phyloP scores from a whole-genome alignment of 73 alveolate species.

The Paramecium biaurelia region DNA sequence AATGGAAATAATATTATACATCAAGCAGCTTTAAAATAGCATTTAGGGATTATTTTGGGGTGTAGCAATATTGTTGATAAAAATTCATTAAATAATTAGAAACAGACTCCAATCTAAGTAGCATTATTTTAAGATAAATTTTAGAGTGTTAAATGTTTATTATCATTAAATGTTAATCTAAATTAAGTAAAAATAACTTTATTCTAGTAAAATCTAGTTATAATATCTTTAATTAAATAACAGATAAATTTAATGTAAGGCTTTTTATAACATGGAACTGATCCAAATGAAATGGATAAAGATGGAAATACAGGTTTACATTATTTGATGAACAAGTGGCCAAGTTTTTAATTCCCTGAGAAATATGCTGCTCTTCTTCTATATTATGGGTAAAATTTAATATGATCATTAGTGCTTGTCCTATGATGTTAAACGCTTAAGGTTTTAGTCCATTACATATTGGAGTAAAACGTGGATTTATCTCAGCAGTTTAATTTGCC shows the following conservation, averaged over 20 bases:
- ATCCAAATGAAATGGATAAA: constrained; percentile 11
- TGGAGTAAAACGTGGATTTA: not conserved
- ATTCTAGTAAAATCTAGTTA: not conserved
- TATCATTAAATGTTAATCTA: not conserved
- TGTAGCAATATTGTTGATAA: not conserved
- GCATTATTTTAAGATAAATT: not conserved
- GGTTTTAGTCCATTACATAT: not conserved
- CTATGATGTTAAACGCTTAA: not conserved
- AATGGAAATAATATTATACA: constrained; percentile 1
- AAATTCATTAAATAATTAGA: not conserved
- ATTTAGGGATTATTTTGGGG: not conserved
- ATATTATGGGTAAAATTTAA: not conserved
- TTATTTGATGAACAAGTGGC: not conserved
- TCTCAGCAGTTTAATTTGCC: not conserved
- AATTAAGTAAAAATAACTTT: not conserved
- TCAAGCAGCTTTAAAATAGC: not conserved
- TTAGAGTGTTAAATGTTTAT: constrained; percentile 1
- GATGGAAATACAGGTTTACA: constrained; percentile 21
- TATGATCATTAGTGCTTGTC: not conserved
- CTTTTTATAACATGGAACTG: not conserved
- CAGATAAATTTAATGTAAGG: not conserved
- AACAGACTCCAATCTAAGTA: not conserved
- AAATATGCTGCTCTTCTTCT: constrained; percentile 10
- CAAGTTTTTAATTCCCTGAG: not conserved
- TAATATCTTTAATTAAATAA: not conserved